phyloP scores from a whole-genome alignment of 2,329 filamentous ascomycete species.

The Trichoderma brevicompactum region DNA sequence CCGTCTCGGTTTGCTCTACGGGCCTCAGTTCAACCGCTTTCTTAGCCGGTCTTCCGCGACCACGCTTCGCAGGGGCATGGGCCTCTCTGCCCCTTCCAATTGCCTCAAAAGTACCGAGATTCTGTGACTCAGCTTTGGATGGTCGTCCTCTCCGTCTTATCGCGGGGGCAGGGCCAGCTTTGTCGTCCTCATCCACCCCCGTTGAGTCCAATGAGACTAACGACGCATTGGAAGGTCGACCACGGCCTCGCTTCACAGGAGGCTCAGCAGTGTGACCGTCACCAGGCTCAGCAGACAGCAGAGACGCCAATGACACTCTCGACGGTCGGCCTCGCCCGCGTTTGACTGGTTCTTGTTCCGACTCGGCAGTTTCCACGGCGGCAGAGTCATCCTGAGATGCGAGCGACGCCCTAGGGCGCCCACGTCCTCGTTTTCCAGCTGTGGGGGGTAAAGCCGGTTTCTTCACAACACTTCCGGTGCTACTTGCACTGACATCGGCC shows the following conservation, averaged over 20 bases:
- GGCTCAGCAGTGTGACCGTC: conserved; percentile 29
- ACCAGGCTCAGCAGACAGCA: conserved; percentile 10
- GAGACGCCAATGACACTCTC: conserved; percentile 15
- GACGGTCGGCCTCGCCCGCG: conserved; percentile 32
- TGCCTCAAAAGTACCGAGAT: not conserved
- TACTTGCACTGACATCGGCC: conserved; percentile 6
- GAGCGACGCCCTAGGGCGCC: conserved; percentile 41
- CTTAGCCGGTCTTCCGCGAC: conserved; percentile 41
- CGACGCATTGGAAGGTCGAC: conserved; percentile 41
- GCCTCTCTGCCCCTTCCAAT: conserved; percentile 33
- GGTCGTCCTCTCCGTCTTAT: conserved; percentile 23
- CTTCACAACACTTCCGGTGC: conserved; percentile 5
- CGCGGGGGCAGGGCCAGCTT: not conserved
- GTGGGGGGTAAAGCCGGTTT: not conserved
- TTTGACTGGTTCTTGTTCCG: not conserved
- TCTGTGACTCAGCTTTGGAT: conserved; percentile 35
- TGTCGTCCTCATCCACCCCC: conserved; percentile 2
- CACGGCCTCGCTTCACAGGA: conserved; percentile 39
- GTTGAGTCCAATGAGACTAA: conserved; percentile 33
- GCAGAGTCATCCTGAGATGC: conserved; percentile 34
- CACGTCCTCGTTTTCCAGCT: conserved; percentile 39
- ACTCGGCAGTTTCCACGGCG: conserved; percentile 3
- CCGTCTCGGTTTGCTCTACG: conserved; percentile 20
- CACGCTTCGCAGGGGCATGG: conserved; percentile 37
- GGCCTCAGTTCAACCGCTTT: conserved; percentile 34